phyloP scores from a whole-genome alignment of 2,329 filamentous ascomycete species.

The Epichloe aotearoae region DNA sequence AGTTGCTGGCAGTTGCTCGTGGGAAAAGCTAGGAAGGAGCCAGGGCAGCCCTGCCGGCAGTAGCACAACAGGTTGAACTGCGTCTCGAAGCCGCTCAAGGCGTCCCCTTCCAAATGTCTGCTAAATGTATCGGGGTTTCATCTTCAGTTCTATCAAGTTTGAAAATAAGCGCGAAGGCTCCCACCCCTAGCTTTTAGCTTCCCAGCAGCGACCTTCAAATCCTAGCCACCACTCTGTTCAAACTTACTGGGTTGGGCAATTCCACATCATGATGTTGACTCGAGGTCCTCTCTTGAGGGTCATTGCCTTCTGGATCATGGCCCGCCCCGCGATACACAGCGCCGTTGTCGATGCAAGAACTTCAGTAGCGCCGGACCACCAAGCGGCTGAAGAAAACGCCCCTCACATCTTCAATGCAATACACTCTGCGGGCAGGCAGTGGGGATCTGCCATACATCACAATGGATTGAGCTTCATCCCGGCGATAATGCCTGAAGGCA shows the following conservation, averaged over 20 bases:
- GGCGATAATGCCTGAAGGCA: constrained; percentile 49
- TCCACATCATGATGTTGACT: neutral
- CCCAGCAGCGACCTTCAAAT: too few species aligned
- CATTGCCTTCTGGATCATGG: neutral
- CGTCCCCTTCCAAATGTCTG: too few species aligned
- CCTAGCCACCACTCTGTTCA: too few species aligned
- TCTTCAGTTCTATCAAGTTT: too few species aligned
- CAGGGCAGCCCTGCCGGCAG: too few species aligned
- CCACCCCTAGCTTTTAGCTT: too few species aligned
- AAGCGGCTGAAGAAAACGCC: constrained; percentile 35
- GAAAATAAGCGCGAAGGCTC: too few species aligned
- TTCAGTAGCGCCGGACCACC: constrained; percentile 22
- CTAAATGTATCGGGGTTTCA: too few species aligned
- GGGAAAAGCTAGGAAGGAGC: too few species aligned
- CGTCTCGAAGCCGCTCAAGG: too few species aligned
- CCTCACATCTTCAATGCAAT: constrained; percentile 60
- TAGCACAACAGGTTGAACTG: too few species aligned
- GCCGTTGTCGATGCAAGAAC: neutral
- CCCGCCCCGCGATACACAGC: neutral
- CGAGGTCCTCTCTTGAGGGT: neutral
- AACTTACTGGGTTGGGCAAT: neutral
- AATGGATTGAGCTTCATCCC: constrained; percentile 65
- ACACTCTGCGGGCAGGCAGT: constrained; percentile 60
- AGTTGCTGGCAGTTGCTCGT: too few species aligned
- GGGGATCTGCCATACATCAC: constrained; percentile 58